Percentiles rank a stretch among this genome's conserved stretches.
phyloP scores from a whole-genome alignment of 176 grass and related monocot genomes.

The Miscanthus lutarioriparius region DNA sequence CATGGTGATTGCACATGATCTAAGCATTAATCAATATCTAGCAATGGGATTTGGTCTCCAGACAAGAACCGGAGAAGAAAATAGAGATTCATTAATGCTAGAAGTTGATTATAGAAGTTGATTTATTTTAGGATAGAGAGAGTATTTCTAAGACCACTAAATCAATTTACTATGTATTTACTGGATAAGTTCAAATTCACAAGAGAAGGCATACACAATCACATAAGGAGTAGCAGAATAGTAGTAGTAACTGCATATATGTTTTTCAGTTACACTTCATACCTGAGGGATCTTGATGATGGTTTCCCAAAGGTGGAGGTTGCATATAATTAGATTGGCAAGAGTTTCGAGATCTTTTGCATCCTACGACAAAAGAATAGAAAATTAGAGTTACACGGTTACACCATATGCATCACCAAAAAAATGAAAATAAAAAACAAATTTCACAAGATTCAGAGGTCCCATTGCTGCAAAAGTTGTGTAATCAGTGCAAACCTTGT shows the following conservation, averaged over 20 bases:
- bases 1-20: too few relatives aligned
- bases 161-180: constrained; percentile 13
- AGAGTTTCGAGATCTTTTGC: constrained; percentile 75
- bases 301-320: constrained; percentile 75
- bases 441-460: not conserved
- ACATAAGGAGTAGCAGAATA: not conserved
- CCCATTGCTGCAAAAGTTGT: not conserved
- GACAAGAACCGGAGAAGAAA: constrained; percentile 21
- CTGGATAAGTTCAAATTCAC: constrained; percentile 1
- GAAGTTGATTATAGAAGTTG: not conserved
- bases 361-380: constrained; percentile 41
- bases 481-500: constrained; percentile 59
- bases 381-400: not conserved
- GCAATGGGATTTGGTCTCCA: not conserved
- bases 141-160: not conserved
- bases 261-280: not conserved
- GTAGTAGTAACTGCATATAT: not conserved
- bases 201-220: not conserved
- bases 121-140: not conserved
- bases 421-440: not conserved
- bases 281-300: constrained; percentile 64
- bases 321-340: constrained; percentile 71
- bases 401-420: not conserved
- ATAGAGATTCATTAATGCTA: constrained; percentile 6
- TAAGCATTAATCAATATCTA: too few relatives aligned